Conservation (phyloP, 495 filamentous ascomycete species). For the Podospora tetraspora region DNA sequence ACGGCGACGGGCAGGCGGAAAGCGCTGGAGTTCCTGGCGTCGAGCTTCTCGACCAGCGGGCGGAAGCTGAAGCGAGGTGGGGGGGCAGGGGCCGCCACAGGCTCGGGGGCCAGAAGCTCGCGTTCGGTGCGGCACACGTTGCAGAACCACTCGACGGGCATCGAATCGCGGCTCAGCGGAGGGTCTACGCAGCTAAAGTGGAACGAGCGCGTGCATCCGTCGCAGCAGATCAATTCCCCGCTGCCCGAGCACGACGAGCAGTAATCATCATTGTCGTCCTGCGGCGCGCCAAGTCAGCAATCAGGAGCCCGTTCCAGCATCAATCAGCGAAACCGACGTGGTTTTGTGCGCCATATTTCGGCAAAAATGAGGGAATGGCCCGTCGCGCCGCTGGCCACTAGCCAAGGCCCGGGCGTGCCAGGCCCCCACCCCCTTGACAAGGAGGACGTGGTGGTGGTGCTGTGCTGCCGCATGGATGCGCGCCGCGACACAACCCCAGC, state of each 20-base stretch:
- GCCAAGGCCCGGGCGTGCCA: constrained; percentile 1
- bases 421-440: constrained; percentile 7
- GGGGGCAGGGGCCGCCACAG: constrained; percentile 23
- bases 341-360: constrained; percentile 33
- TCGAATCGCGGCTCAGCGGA: constrained; percentile 58
- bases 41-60: constrained; percentile 52
- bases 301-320: constrained; percentile 1
- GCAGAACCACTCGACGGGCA: constrained; percentile 79
- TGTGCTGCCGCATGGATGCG: constrained; percentile 12
- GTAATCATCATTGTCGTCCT: constrained; percentile 81
- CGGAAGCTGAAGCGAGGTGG: constrained; percentile 49
- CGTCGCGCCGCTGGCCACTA: constrained; percentile 22
- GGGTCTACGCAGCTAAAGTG: constrained; percentile 84
- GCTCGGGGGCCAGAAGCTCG: constrained; percentile 11
- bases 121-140: constrained; percentile 55
- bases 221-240: constrained; percentile 87
- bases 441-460: constrained; percentile 5
- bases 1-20: constrained; percentile 65
- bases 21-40: constrained; percentile 61
- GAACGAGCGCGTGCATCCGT: constrained; percentile 79
- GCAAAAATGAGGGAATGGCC: constrained; percentile 24
- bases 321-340: neutral
- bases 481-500: constrained; percentile 5
- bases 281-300: constrained; percentile 27
- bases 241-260: constrained; percentile 76